Evolutionary conservation across 495 filamentous ascomycete species (phyloP), one percentile per base, ranked within the genome.

Genomic region (Aspergillus mulundensis): DNA sequence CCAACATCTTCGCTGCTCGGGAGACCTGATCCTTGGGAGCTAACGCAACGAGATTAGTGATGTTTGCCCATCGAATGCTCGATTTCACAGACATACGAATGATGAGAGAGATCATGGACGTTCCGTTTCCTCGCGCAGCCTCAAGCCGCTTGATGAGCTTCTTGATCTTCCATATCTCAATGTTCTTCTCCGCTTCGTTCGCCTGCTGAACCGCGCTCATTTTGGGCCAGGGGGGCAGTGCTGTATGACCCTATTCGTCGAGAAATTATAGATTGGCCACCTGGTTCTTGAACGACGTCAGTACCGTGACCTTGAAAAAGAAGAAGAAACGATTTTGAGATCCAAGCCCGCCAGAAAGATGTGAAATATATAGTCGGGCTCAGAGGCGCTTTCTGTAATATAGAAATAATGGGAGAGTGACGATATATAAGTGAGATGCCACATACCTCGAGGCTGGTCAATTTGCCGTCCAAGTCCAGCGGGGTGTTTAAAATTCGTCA

Each of bases 11-110:
- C 39, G 95, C 90, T 36, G 90, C 90, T 57, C 94, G 85, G 12
- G 95, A 97, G 48, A 98, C 83, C 74, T 98, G 94, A 74, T 97
- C 94, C 84, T 97, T 98, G 49, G 94, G 94, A 44, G 94, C 89
- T 95, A 25, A 19, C 51, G 52, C 0, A 36, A 30, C 34, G 15
- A 8, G 36, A 50, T 70, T 59, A 72, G 61, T 15, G 5, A 40
- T 25, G n/a, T n/a, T n/a, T n/a, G n/a, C 39, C 36, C 30, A 24
- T 2, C 39, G 16, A 23, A 15, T 2, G 32, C 32, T 43, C 18
- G 30, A 64, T 59, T 58, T 53, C 59, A 63, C 61, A 47, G 30
- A 80, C 88, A 61, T 75, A 93, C 90, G 94, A 65, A 98, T 98
- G 62, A 98, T 97, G 62, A 98, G 83, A 32, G 93, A 97, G 70